Percentiles rank a stretch among this genome's conserved stretches.
Evolutionary conservation across 331 rosid species (phyloP).

Genomic region (Malus hybrid): DNA sequence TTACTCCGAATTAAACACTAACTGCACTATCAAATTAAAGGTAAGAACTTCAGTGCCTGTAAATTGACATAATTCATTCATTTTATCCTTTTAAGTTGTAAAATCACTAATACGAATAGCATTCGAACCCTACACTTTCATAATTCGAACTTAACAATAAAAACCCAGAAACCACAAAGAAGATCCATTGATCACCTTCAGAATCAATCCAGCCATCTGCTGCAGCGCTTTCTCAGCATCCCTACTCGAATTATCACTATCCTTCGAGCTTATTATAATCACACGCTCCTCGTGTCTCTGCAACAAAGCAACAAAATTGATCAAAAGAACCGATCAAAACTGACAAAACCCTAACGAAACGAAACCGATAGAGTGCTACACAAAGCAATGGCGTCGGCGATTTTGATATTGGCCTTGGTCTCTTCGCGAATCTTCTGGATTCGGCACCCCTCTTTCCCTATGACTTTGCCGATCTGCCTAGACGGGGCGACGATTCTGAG

Average conservation of each 20-base stretch:
- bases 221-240: constrained; percentile 89
- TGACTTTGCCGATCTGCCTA: constrained; percentile 91
- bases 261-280: constrained; percentile 84
- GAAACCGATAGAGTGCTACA: background rate
- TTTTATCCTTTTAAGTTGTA: background rate
- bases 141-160: background rate
- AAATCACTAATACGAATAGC: background rate
- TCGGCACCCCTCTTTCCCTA: constrained; percentile 87
- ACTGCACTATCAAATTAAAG: background rate
- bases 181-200: constrained; percentile 42
- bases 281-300: constrained; percentile 95
- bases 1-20: background rate
- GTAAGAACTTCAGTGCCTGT: background rate
- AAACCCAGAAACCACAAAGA: background rate
- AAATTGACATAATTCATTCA: background rate
- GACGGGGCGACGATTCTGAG: constrained; percentile 83
- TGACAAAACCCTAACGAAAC: constrained; percentile 6
- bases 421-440: constrained; percentile 82
- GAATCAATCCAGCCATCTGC: constrained; percentile 63
- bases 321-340: background rate
- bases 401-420: constrained; percentile 69
- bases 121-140: background rate
- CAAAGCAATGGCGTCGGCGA: constrained; percentile 80
- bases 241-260: constrained; percentile 47
- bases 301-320: background rate